Evolutionary conservation across 2,329 filamentous ascomycete species (phyloP), one percentile per base, ranked within the genome.

Genomic region (Paraphoma chrysanthemicola): DNA sequence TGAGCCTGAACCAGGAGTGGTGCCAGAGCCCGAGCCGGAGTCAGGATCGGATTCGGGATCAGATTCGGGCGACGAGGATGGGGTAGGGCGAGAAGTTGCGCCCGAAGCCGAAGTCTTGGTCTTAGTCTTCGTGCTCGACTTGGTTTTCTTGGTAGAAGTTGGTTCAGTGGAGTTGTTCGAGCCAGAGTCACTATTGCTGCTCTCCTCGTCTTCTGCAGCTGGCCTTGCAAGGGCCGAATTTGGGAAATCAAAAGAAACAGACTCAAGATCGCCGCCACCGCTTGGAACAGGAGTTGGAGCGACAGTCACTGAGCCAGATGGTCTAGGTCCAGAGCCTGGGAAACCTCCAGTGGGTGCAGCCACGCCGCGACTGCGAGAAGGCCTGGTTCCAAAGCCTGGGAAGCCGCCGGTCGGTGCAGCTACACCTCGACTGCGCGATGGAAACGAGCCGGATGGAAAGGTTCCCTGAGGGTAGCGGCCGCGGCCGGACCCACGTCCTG

Each of bases 241-340:
- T 4, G 51, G 48, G n/a, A 59, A 39, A 6, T 47, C 57, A 16
- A 67, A 66, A 11, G 59, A 62, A 1, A 68, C 30, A 1, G 51
- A 56, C 43, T 56, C 61, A 31, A 59, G 42, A 31, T 52, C 48
- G 11, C 33, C 28, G 4, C 30, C 41, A 45, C 11, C 41, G 5
- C 41, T 51, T 9, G 61, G 53, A 17, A 57, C 51, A 10, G 33
- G 9, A 7, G 33, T 36, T 1, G 59, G 51, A 0, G 51, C 47
- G 18, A 53, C 50, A 16, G 53, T 64, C 42, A 53, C 59, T 5
- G 46, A 41, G 12, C 44, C 48, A 11, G 31, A n/a, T 10, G 30
- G 38, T 23, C 48, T 54, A 17, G 44, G 28, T 7, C 46, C 51
- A 38, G 28, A n/a, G 16, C 45, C 45, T 18, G 33, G 17, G 14